Base-by-base conservation (phyloP, 2,329 filamentous ascomycete genomes). In the Aspergillus bombycis region DNA sequence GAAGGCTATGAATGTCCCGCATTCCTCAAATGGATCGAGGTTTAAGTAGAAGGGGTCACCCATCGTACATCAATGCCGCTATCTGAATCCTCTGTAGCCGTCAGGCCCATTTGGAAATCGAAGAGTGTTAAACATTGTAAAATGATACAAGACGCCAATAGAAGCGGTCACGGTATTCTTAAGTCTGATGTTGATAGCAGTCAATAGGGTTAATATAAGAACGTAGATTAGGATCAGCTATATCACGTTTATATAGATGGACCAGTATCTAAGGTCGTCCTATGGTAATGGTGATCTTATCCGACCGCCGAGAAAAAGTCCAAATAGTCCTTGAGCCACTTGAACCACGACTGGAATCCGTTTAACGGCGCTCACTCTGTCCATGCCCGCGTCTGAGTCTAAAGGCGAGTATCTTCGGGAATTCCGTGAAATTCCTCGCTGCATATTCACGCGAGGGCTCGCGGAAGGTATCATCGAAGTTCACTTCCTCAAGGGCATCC, bases 401-500 rank as follows among this genome's bases (percentile, higher is more conserved):
- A n/a, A 66, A 81, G 1, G 66, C 72, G 1, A 75, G 63, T 8
- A 75, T 67, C 66, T 74, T 75, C 1, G 74, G 73, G 21, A 72
- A 73, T 57, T 74, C 68, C 21, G 68, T 65, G 61, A 73, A 84
- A 65, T 83, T 83, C 56, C 71, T 68, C 32, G 73, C 78, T 0
- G 77, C 72, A 57, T 80, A 72, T 7, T 76, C 66, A 28, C 77
- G 71, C 6, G 65, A 56, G 1, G 68, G 53, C 14, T 73, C 67
- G 0, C 57, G 64, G 50, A 79, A 75, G 6, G 46, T 58, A 9
- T 77, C 77, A 21, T 78, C 71, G 60, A 84, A 84, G 2, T 79
- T 78, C 0, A 80, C 79, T 70, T 85, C 83, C 59, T 84, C 81
- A 54, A 84, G 71, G 3, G 74, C 78, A 65, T 84, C 82, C 67